Evolutionary conservation across 129 eudicot species (phyloP), one percentile per base, ranked within the genome.

Genomic region (Glebionis coronaria): DNA sequence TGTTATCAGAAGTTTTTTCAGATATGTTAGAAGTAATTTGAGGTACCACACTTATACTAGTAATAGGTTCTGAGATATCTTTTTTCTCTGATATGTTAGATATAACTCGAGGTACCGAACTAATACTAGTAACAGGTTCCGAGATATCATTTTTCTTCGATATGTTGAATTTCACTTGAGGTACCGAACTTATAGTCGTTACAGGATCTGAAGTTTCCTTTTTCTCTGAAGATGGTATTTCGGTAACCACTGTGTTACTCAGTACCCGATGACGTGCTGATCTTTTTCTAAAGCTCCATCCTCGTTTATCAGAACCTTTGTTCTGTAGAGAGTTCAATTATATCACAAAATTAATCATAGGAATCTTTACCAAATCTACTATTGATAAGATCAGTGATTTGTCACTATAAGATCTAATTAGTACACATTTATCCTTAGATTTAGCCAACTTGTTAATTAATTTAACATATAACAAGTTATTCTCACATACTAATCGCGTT

Each of bases 281-380:
- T 78, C 83, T 78, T 81, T 85, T 91, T 38, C 91, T 71, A 42
- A 88, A 88, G 83, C 96, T 91, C 97, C 97, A 91, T 56, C 94
- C 87, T 14, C 96, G 83, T 68, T 87, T 88, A 64, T 87, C 87
- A 18, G 84, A 57, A 66, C 78, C 83, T 77, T 88, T 88, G 61
- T 78, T 64, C 96, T 87, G 85, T 0, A 72, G 73, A 62, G 5
- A 58, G n/a, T 45, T 42, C 12, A 35, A 62, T 15, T 38, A 65
- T 25, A 42, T 55, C 12, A 5, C 54, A n/a, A 61, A 23, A 58
- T 38, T 72, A 29, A 20, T 11, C n/a, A 56, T 9, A 2, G 11
- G 3, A 23, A 1, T 56, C 1, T 60, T 14, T 31, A 31, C 40
- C 40, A 31, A 31, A 31, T 4, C 6, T 31, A 31, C 6, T 31